A percentile compares a stretch with the other conserved stretches of the same genome.
phyloP scores from a whole-genome alignment of 352 stramenopile genomes.

The Globisporangium abappressorium region DNA sequence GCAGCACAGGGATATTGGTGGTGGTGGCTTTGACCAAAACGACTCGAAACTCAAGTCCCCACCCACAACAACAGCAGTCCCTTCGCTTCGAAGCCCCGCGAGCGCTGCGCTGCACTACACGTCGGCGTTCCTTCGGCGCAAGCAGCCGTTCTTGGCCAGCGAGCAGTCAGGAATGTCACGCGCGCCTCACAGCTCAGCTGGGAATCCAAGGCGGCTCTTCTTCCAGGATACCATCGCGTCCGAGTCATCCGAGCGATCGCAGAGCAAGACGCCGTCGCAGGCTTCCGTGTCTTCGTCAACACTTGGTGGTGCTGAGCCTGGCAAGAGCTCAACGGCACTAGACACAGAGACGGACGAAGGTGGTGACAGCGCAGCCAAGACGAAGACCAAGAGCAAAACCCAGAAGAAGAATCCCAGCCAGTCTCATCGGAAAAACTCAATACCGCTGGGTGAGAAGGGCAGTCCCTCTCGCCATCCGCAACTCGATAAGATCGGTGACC shows the following conservation, averaged over 20 bases:
- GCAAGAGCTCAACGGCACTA: neutral
- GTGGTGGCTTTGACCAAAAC: neutral
- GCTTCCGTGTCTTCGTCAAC: neutral
- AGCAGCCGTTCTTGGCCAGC: slow-evolving; percentile 16
- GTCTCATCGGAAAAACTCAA: neutral
- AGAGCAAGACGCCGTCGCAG: neutral
- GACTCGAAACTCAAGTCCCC: slow-evolving; percentile 10
- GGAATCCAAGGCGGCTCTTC: neutral
- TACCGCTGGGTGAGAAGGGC: neutral
- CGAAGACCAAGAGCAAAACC: neutral
- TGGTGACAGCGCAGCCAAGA: neutral
- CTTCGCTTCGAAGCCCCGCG: slow-evolving; percentile 7
- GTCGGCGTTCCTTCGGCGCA: slow-evolving; percentile 17
- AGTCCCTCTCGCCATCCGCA: neutral
- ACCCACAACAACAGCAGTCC: slow-evolving; percentile 15
- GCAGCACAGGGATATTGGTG: neutral
- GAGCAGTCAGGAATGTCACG: neutral
- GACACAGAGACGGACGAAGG: neutral
- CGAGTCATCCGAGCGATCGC: slow-evolving; percentile 1
- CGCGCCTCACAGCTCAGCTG: neutral
- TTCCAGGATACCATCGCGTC: slow-evolving; percentile 12
- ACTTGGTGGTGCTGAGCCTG: neutral
- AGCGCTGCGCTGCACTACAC: slow-evolving; percentile 12
- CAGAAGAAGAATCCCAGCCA: neutral
- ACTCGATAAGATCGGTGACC: slow-evolving; percentile 42